phyloP scores from a whole-genome alignment of 345 rosid genomes.

The Psidium friedrichsthalianum region DNA sequence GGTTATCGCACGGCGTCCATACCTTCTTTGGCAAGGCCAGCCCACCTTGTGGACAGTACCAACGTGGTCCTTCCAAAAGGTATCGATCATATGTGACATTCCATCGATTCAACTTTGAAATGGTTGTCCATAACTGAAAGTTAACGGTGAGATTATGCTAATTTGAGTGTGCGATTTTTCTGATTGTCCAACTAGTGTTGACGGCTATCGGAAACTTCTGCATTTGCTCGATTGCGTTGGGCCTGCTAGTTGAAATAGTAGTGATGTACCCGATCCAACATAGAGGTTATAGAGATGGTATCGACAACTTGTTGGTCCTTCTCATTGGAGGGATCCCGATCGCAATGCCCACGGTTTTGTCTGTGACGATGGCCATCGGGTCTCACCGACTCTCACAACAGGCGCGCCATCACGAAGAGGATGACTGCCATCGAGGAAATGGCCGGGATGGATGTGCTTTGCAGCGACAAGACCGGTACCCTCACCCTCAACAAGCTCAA shows the following conservation, averaged over 20 bases:
- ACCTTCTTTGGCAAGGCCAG: conserved; percentile 53
- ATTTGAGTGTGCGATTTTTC: neutral
- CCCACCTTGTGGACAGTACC: conserved; percentile 45
- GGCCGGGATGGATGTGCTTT: conserved; percentile 49
- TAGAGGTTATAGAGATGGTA: conserved; percentile 33
- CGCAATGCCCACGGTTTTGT: conserved; percentile 47
- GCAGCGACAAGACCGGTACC: conserved; percentile 47
- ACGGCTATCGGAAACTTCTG: conserved; percentile 48
- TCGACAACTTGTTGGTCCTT: conserved; percentile 40
- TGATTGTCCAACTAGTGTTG: conserved; percentile 3
- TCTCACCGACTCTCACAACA: conserved; percentile 41
- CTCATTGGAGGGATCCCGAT: conserved; percentile 49
- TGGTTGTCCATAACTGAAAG: neutral
- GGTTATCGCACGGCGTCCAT: conserved; percentile 44
- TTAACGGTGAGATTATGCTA: neutral
- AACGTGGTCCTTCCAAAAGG: conserved; percentile 43
- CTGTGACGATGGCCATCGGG: conserved; percentile 49
- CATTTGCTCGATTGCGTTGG: conserved; percentile 37
- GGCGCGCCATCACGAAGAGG: conserved; percentile 47
- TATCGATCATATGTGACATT: neutral
- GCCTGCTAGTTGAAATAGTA: conserved; percentile 25
- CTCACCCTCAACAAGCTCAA: conserved; percentile 45
- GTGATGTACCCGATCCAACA: conserved; percentile 36
- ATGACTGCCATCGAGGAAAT: conserved; percentile 54
- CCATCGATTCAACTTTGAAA: neutral